Evolutionary conservation across 1,139 yeast species (phyloP).

Genomic region (Zygosaccharomyces pseudobailii): DNA sequence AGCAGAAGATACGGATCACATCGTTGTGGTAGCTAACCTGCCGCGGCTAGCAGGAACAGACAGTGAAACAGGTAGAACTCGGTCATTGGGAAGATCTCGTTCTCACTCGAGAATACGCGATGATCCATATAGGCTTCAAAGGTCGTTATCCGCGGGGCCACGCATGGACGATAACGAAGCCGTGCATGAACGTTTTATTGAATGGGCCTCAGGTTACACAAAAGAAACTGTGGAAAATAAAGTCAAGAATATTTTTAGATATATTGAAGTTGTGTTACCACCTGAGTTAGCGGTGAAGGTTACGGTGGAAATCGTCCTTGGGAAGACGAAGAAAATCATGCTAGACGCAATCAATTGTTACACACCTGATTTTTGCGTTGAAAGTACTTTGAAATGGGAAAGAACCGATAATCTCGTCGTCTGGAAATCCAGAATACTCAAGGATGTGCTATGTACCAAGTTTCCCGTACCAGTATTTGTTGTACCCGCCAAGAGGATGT

Average conservation of each 20-base stretch:
- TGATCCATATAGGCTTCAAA: not conserved
- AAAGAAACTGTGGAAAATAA: slow-evolving; percentile 25
- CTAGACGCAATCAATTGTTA: slow-evolving; percentile 59
- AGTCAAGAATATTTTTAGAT: slow-evolving; percentile 42
- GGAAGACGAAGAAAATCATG: slow-evolving; percentile 52
- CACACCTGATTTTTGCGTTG: slow-evolving; percentile 48
- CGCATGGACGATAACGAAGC: slow-evolving; percentile 28
- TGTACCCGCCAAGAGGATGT: slow-evolving; percentile 63
- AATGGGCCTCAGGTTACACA: slow-evolving; percentile 32
- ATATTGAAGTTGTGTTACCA: slow-evolving; percentile 45
- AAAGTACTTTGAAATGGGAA: slow-evolving; percentile 54
- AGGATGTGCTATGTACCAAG: slow-evolving; percentile 58
- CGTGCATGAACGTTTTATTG: slow-evolving; percentile 18
- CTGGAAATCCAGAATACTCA: slow-evolving; percentile 57
- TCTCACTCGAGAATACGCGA: slow-evolving; percentile 14
- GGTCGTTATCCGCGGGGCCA: slow-evolving; percentile 32
- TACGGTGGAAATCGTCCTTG: slow-evolving; percentile 60
- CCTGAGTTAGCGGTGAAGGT: slow-evolving; percentile 50
- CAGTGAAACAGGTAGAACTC: slow-evolving; percentile 11
- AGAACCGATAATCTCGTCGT: slow-evolving; percentile 49
- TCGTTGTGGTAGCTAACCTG: slow-evolving; percentile 49
- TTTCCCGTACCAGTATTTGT: slow-evolving; percentile 67
- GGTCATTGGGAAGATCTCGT: slow-evolving; percentile 5
- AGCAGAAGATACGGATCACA: slow-evolving; percentile 57
- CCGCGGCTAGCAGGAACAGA: slow-evolving; percentile 24